Percentiles rank a stretch among this genome's conserved stretches.
Evolutionary conservation across 208 protist species (phyloP).

Genomic region (Trichomonas gallinae): DNA sequence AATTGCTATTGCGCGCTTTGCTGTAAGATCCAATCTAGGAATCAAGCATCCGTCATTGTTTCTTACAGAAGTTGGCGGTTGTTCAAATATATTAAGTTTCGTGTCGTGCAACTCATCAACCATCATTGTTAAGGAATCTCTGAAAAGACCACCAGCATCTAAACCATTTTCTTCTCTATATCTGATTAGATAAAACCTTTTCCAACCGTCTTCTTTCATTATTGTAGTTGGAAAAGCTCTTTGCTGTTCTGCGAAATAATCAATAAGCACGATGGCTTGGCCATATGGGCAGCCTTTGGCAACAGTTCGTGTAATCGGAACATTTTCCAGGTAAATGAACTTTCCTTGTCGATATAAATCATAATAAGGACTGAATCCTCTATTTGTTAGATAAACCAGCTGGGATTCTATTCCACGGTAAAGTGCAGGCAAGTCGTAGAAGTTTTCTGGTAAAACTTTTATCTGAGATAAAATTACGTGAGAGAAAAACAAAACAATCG

Average conservation of each 20-base stretch:
- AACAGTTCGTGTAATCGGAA: not conserved
- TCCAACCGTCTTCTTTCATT: not conserved
- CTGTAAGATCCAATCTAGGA: not conserved
- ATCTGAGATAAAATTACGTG: not conserved
- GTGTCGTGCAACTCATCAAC: not conserved
- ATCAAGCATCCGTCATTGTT: not conserved
- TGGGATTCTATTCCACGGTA: not conserved
- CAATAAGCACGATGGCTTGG: not conserved
- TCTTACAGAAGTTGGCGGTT: not conserved
- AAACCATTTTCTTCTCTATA: not conserved
- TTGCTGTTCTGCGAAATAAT: not conserved
- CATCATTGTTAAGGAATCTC: not conserved
- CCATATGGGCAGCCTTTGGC: not conserved
- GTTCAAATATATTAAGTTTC: not conserved
- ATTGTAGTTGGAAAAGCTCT: not conserved
- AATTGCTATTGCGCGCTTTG: not conserved
- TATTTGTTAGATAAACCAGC: not conserved
- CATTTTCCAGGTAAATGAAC: not conserved
- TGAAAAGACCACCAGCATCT: not conserved
- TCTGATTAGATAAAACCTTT: not conserved
- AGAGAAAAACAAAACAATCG: not conserved
- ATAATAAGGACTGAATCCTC: not conserved
- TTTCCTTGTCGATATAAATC: not conserved
- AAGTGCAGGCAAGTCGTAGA: not conserved
- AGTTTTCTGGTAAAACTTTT: not conserved